phyloP scores from a whole-genome alignment of 2,329 filamentous ascomycete genomes.

The Colletotrichum cordylinicola region DNA sequence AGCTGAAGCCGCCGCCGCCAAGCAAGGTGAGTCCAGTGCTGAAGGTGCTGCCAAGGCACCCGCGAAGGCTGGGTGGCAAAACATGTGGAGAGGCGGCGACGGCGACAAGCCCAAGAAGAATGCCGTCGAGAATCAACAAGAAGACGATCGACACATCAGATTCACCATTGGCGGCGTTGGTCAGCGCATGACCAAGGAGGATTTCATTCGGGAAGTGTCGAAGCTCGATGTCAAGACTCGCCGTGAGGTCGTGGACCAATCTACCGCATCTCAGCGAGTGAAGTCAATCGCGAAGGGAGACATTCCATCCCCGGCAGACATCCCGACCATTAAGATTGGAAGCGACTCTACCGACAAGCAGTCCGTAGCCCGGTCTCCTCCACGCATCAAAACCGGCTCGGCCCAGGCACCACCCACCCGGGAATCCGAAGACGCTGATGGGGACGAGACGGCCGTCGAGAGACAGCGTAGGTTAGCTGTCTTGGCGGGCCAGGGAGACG shows the following conservation, averaged over 20 bases:
- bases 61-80: constrained; percentile 56
- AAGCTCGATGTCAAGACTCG: constrained; percentile 72
- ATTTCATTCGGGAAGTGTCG: constrained; percentile 78
- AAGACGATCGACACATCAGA: constrained; percentile 74
- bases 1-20: constrained; percentile 28
- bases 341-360: neutral
- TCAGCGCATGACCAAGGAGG: constrained; percentile 77
- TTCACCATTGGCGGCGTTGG: constrained; percentile 80
- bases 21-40: constrained; percentile 33
- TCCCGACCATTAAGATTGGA: constrained; percentile 3
- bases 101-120: constrained; percentile 44
- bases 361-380: neutral
- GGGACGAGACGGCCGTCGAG: constrained; percentile 73
- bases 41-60: constrained; percentile 42
- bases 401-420: neutral
- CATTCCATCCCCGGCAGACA: neutral
- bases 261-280: constrained; percentile 50
- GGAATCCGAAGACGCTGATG: constrained; percentile 17
- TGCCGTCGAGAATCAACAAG: constrained; percentile 50
- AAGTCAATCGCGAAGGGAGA: constrained; percentile 56
- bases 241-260: constrained; percentile 58
- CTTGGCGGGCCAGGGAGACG: constrained; percentile 48
- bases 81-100: constrained; percentile 47
- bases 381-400: neutral
- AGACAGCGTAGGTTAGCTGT: constrained; percentile 67